These are phyloP conservation scores for Pterula multifida DNA, from an alignment of 1,284 basidiomycete species.

Conservation along the genomic window DNA sequence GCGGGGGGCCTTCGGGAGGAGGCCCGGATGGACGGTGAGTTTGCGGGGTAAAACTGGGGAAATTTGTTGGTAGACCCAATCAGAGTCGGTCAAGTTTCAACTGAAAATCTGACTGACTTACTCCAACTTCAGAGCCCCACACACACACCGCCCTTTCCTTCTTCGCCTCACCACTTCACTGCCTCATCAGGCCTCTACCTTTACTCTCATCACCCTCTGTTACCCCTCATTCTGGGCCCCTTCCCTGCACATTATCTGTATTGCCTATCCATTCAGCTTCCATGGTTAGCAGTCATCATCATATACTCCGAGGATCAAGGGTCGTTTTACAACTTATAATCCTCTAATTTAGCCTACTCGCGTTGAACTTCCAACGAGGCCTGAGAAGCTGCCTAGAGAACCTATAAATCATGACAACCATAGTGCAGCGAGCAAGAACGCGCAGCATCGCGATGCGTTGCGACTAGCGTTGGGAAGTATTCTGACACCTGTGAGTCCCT, in stretches of 20 bases:
- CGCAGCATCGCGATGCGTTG: constrained; percentile 30
- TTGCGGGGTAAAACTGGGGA: not conserved
- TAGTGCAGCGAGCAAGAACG: not conserved
- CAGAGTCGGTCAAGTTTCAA: no score
- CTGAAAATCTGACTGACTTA: no score
- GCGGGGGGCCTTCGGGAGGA: no score
- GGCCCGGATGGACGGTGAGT: no score
- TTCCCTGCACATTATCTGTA: not conserved
- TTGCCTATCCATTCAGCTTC: not conserved
- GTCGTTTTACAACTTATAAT: not conserved
- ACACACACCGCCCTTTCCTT: no score
- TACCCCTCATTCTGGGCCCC: not conserved
- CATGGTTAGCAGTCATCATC: not conserved
- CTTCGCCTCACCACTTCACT: not conserved
- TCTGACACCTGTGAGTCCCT: constrained; percentile 29
- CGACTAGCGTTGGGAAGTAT: constrained; percentile 37
- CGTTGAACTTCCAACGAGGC: not conserved
- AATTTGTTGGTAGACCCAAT: no score
- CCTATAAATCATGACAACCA: not conserved
- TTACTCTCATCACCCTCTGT: not conserved
- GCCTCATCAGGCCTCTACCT: not conserved
- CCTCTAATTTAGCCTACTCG: not conserved
- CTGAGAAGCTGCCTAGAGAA: not conserved
- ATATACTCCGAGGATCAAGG: not conserved
- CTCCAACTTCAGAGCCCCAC: no score